Evolutionary conservation across 2,329 filamentous ascomycete species (phyloP).

Genomic region (Fusarium udum): DNA sequence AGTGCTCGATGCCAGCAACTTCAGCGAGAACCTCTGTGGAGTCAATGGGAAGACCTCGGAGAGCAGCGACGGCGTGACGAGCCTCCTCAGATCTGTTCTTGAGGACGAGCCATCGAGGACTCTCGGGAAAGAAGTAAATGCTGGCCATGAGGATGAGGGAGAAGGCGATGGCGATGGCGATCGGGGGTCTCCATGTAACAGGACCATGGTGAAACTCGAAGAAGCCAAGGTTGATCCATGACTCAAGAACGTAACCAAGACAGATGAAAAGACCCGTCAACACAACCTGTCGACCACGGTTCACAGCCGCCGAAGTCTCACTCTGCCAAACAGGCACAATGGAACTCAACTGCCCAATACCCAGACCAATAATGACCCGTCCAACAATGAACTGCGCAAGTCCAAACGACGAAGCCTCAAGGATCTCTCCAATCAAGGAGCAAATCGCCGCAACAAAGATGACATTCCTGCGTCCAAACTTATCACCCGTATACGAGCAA

Average conservation of each 20-base stretch:
- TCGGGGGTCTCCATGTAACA: slow-evolving; percentile 52
- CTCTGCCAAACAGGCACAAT: slow-evolving; percentile 65
- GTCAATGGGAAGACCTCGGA: slow-evolving; percentile 51
- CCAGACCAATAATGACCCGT: slow-evolving; percentile 62
- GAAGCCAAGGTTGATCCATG: slow-evolving; percentile 59
- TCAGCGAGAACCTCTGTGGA: slow-evolving; percentile 53
- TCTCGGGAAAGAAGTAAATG: slow-evolving; percentile 51
- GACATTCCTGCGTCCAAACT: slow-evolving; percentile 65
- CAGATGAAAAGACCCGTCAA: slow-evolving; percentile 63
- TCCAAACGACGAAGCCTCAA: slow-evolving; percentile 62
- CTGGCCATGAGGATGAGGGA: slow-evolving; percentile 46
- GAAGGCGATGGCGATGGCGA: slow-evolving; percentile 48
- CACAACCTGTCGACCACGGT: slow-evolving; percentile 57
- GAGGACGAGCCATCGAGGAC: slow-evolving; percentile 50
- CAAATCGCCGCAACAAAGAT: slow-evolving; percentile 64
- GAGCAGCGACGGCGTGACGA: slow-evolving; percentile 47
- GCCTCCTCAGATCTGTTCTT: slow-evolving; percentile 47
- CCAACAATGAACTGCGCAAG: slow-evolving; percentile 51
- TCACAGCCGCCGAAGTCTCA: slow-evolving; percentile 59
- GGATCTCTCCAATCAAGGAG: slow-evolving; percentile 60
- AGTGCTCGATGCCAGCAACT: slow-evolving; percentile 58
- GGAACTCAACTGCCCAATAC: slow-evolving; percentile 63
- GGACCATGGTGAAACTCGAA: slow-evolving; percentile 40
- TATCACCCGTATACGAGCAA: slow-evolving; percentile 61
- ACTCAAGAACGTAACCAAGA: slow-evolving; percentile 51